Base-by-base conservation (phyloP, 371 early-diverging fungal species). In the Saksenaea vasiformis region DNA sequence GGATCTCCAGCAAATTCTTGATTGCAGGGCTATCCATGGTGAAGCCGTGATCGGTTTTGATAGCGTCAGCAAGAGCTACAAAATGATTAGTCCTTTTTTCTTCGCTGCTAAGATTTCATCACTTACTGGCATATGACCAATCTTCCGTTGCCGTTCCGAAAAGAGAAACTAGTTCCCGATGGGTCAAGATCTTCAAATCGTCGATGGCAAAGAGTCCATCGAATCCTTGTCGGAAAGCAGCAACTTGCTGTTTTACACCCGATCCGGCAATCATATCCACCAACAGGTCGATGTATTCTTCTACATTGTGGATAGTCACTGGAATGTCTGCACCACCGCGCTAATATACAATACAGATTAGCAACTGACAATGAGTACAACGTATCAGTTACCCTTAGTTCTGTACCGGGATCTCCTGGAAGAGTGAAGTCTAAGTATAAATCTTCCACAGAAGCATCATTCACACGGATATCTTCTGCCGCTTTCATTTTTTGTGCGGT, bases 41-140 rank as follows among this genome's bases (percentile, higher is more conserved):
- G 74, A 90, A 95, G 5, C 96, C 97, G 68, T 96, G 95, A 64
- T 96, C 96, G 1, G 93, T 91, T 70, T 91, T 90, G 60, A 96
- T 86, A 17, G 87, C 61, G 58, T 89, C 90, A 4, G 73, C 66
- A 28, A 97, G 73, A 1, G 85, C 88, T 88, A 71, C 26, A 11
- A 15, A 58, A 26, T 47, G 19, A 34, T 54, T 9, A 54, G 35
- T 28, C 10, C 26, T 51, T 28, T 11, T 47, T 53, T 1, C 13
- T 17, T 34, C 15, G 15, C 27, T 35, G 57, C 34, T 15, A 9
- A 10, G 13, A 43, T 15, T 19, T 5, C 15, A n/a, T 10, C 27
- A 76, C 82, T 75, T 78, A 82, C 89, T 86, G 37, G 83, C 74
- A 58, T 74, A 69, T n/a, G 80, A 77, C 98, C 98, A 97, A 60